Percentiles rank a stretch among this genome's conserved stretches.
phyloP scores from a whole-genome alignment of 352 stramenopile genomes.

The Peronospora tabacina region DNA sequence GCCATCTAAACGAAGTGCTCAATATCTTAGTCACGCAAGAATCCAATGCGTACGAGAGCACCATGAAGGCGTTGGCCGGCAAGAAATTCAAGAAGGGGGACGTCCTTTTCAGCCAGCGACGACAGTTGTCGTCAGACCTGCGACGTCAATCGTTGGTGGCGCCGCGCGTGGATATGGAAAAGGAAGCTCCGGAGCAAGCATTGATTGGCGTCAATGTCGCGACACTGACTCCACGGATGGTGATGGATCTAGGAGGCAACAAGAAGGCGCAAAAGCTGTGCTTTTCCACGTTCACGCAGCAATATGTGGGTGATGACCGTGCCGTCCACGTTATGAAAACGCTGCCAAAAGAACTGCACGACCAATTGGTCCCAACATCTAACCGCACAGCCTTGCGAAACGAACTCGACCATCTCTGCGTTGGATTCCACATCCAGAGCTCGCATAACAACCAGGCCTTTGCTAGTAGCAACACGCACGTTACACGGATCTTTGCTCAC shows the following conservation, averaged over 20 bases:
- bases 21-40: conserved; percentile 39
- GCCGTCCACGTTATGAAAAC: conserved; percentile 62
- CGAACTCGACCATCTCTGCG: conserved; percentile 43
- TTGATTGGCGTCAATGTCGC: conserved; percentile 27
- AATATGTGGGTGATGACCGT: conserved; percentile 36
- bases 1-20: conserved; percentile 54
- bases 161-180: conserved; percentile 12
- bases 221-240: conserved; percentile 23
- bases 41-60: conserved; percentile 36
- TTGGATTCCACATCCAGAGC: conserved; percentile 46
- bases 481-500: conserved; percentile 48
- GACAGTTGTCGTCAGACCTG: conserved; percentile 18
- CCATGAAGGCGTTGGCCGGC: conserved; percentile 37
- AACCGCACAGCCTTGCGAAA: conserved; percentile 38
- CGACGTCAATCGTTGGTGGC: conserved; percentile 27
- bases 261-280: conserved; percentile 38
- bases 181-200: conserved; percentile 21
- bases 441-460: conserved; percentile 15
- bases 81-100: conserved; percentile 40
- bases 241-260: conserved; percentile 25
- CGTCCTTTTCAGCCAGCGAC: conserved; percentile 33
- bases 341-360: conserved; percentile 40
- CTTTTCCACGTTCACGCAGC: conserved; percentile 41
- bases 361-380: conserved; percentile 33
- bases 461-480: conserved; percentile 29